Conservation (phyloP, 1,284 basidiomycete species). For the Leccinum angustisporum region DNA sequence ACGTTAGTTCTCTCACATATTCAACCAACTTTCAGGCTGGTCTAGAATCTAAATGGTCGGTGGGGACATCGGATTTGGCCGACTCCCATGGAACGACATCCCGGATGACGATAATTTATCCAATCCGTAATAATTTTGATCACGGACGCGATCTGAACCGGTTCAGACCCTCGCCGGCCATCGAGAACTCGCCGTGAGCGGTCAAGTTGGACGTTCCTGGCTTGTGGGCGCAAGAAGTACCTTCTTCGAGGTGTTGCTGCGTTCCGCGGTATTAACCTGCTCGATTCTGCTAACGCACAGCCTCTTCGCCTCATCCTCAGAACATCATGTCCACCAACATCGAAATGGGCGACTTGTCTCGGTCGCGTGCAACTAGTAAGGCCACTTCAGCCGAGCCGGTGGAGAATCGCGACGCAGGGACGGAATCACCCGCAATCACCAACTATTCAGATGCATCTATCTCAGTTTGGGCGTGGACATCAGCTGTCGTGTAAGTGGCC, state of each 20-base stretch:
- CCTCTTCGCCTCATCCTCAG: background rate
- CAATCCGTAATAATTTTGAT: background rate
- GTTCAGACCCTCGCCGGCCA: constrained; percentile 3
- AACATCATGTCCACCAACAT: constrained; percentile 23
- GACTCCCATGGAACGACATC: constrained; percentile 8
- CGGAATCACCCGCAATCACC: background rate
- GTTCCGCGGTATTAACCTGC: background rate
- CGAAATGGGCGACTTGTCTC: constrained; percentile 28
- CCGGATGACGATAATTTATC: background rate
- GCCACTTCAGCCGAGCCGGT: constrained; percentile 7
- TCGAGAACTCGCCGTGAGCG: background rate
- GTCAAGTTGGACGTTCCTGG: background rate
- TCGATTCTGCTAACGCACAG: constrained; percentile 1
- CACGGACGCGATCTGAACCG: background rate
- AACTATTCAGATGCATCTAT: constrained; percentile 15
- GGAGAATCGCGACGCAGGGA: constrained; percentile 5
- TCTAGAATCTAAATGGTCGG: background rate
- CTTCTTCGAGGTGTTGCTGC: background rate
- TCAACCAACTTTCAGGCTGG: background rate
- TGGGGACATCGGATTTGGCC: constrained; percentile 1
- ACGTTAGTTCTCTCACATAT: background rate
- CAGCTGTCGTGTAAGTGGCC: constrained; percentile 39
- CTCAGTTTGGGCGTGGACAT: constrained; percentile 49
- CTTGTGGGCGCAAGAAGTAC: background rate
- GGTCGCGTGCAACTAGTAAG: background rate